Evolutionary conservation across 2,329 filamentous ascomycete genomes (phyloP).

Genomic region (Akanthomyces dipterigenus): DNA sequence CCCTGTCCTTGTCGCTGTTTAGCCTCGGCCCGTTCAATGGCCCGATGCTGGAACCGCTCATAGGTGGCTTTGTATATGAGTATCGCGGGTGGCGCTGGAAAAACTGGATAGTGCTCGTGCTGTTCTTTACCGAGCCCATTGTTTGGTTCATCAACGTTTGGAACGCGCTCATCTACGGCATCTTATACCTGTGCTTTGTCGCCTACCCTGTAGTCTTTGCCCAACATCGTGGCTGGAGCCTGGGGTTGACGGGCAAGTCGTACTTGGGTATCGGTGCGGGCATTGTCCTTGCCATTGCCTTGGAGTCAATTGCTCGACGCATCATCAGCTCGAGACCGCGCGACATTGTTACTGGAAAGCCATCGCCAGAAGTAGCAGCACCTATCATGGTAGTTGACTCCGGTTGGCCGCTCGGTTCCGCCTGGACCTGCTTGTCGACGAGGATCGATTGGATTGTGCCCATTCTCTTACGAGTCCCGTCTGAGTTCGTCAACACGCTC

Average conservation of each 20-base stretch:
- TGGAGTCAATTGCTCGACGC: slow-evolving; percentile 65
- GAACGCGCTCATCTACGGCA: slow-evolving; percentile 64
- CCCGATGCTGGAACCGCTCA: slow-evolving; percentile 31
- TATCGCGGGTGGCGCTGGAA: slow-evolving; percentile 84
- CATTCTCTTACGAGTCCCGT: slow-evolving; percentile 71
- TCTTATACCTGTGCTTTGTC: slow-evolving; percentile 85
- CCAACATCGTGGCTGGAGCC: slow-evolving; percentile 66
- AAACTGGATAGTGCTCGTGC: slow-evolving; percentile 74
- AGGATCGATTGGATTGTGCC: slow-evolving; percentile 78
- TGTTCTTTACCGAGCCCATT: slow-evolving; percentile 78
- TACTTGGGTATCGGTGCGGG: slow-evolving; percentile 67
- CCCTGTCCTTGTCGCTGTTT: slow-evolving; percentile 52
- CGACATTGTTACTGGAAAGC: slow-evolving; percentile 68
- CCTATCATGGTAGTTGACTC: slow-evolving; percentile 73
- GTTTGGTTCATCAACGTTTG: slow-evolving; percentile 62
- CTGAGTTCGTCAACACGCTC: slow-evolving; percentile 68
- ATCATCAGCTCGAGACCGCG: slow-evolving; percentile 71
- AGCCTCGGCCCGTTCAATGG: slow-evolving; percentile 73
- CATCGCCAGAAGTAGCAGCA: slow-evolving; percentile 73
- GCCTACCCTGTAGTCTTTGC: slow-evolving; percentile 82
- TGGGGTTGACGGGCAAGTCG: slow-evolving; percentile 66
- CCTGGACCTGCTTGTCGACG: slow-evolving; percentile 75
- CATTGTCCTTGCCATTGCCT: slow-evolving; percentile 52
- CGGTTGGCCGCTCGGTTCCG: slow-evolving; percentile 80
- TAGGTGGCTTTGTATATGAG: slow-evolving; percentile 66